Evolutionary conservation across 2,329 filamentous ascomycete species (phyloP).

Genomic region (Ascosphaera aggregata): DNA sequence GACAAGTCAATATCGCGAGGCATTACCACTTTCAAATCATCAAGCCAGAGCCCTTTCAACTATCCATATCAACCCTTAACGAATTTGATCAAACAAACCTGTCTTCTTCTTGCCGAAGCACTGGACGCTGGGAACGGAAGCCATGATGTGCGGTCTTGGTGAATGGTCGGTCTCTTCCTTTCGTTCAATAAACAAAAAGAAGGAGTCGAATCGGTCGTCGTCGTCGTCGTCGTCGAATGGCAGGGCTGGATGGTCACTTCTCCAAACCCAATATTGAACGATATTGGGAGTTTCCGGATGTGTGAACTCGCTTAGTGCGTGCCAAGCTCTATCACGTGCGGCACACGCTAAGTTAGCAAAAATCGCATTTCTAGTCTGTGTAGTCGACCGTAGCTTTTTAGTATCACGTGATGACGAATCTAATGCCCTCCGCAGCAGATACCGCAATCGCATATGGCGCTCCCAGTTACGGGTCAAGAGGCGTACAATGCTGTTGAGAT

Average conservation of each 20-base stretch:
- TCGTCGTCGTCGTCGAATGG: slow-evolving; percentile 14
- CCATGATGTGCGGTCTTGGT: slow-evolving; percentile 32
- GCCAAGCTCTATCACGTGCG: slow-evolving; percentile 8
- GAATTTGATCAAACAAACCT: slow-evolving; percentile 17
- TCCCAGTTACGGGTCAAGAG: no score
- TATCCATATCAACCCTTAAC: slow-evolving; percentile 2
- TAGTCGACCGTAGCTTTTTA: background rate
- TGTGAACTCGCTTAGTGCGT: slow-evolving; percentile 20
- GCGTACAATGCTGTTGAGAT: no score
- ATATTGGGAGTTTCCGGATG: slow-evolving; percentile 10
- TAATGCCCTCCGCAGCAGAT: background rate
- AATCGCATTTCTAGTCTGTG: background rate
- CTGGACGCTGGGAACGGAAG: slow-evolving; percentile 63
- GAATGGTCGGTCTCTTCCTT: background rate
- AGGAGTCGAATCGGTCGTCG: slow-evolving; percentile 6
- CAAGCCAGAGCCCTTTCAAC: no score
- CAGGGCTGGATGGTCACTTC: slow-evolving; percentile 4
- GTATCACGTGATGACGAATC: background rate
- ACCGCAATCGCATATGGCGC: no score
- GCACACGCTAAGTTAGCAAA: slow-evolving; percentile 11
- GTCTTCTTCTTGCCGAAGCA: slow-evolving; percentile 99
- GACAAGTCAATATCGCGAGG: slow-evolving; percentile 15
- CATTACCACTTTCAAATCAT: no score
- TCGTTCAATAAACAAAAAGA: slow-evolving; percentile 5
- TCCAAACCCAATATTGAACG: slow-evolving; percentile 8